A percentile compares a stretch with the other conserved stretches of the same genome.
phyloP scores from a whole-genome alignment of 1,284 basidiomycete species.

The Ceratobasidium sp. region DNA sequence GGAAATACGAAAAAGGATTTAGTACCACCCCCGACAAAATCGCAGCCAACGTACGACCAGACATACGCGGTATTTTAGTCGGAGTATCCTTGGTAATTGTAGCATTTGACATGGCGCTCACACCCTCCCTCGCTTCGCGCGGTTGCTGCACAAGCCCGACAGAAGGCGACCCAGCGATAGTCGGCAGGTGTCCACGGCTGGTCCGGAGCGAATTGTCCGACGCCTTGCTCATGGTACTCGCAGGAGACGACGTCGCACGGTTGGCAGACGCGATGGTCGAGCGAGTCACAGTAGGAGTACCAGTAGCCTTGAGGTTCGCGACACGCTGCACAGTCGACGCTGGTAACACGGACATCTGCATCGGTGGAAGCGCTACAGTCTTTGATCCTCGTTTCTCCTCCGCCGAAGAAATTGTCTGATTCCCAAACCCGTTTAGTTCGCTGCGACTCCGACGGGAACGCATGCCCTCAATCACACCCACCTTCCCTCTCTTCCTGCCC shows the following conservation, averaged over 20 bases:
- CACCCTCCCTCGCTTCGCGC: constrained; percentile 31
- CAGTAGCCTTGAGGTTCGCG: constrained; percentile 74
- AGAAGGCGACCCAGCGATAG: constrained; percentile 91
- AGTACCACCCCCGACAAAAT: constrained; percentile 74
- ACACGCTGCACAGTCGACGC: constrained; percentile 82
- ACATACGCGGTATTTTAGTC: constrained; percentile 94
- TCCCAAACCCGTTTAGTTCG: constrained; percentile 34
- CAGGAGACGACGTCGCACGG: constrained; percentile 57
- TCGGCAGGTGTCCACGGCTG: constrained; percentile 79
- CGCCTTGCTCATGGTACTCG: constrained; percentile 73
- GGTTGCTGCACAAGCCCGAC: constrained; percentile 64
- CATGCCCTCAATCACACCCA: constrained; percentile 57
- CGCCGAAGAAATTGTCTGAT: constrained; percentile 85
- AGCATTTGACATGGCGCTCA: constrained; percentile 32
- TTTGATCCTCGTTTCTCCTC: constrained; percentile 76
- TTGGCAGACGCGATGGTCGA: constrained; percentile 45
- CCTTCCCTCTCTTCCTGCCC: constrained; percentile 93
- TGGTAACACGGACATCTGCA: constrained; percentile 87
- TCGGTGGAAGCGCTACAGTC: constrained; percentile 74
- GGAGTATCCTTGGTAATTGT: constrained; percentile 74
- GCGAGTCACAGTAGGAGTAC: constrained; percentile 61
- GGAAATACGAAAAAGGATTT: constrained; percentile 61
- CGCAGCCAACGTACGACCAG: constrained; percentile 67
- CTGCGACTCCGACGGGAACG: constrained; percentile 10
- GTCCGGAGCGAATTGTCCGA: constrained; percentile 79